Evolutionary conservation across 2,329 filamentous ascomycete species (phyloP).

Genomic region (Mycosphaerella arachidis): DNA sequence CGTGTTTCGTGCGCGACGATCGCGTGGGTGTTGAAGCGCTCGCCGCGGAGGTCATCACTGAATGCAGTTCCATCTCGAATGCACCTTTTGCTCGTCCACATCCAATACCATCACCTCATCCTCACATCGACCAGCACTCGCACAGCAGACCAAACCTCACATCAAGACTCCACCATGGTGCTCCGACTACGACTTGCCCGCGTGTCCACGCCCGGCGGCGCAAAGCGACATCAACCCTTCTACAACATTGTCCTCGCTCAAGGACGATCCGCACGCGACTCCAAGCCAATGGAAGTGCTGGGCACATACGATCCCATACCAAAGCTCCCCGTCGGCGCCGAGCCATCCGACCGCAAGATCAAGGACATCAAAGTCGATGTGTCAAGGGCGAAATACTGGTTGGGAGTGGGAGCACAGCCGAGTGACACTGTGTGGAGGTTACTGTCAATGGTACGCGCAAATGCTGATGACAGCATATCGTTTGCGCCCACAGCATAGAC

Average conservation of each 20-base stretch:
- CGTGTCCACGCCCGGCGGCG: slow-evolving; percentile 58
- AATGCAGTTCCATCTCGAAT: too few species aligned
- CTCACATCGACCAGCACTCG: not conserved
- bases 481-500: not conserved
- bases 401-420: slow-evolving; percentile 93
- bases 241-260: slow-evolving; percentile 97
- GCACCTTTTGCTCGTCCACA: too few species aligned
- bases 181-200: slow-evolving; percentile 89
- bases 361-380: slow-evolving; percentile 90
- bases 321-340: slow-evolving; percentile 49
- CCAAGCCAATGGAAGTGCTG: slow-evolving; percentile 88
- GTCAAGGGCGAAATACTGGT: slow-evolving; percentile 83
- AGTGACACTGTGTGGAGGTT: slow-evolving; percentile 85
- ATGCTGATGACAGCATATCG: not conserved
- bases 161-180: slow-evolving; percentile 60
- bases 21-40: too few species aligned
- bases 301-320: slow-evolving; percentile 60
- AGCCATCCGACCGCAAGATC: slow-evolving; percentile 60
- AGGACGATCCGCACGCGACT: slow-evolving; percentile 80
- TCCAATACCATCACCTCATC: not conserved
- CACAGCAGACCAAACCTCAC: not conserved
- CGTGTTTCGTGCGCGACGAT: too few species aligned
- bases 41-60: too few species aligned
- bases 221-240: slow-evolving; percentile 74
- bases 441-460: slow-evolving; percentile 64